A percentile compares a stretch with the other conserved stretches of the same genome.
phyloP scores from a whole-genome alignment of 306 rosid species.

The Dalbergia cultrata region DNA sequence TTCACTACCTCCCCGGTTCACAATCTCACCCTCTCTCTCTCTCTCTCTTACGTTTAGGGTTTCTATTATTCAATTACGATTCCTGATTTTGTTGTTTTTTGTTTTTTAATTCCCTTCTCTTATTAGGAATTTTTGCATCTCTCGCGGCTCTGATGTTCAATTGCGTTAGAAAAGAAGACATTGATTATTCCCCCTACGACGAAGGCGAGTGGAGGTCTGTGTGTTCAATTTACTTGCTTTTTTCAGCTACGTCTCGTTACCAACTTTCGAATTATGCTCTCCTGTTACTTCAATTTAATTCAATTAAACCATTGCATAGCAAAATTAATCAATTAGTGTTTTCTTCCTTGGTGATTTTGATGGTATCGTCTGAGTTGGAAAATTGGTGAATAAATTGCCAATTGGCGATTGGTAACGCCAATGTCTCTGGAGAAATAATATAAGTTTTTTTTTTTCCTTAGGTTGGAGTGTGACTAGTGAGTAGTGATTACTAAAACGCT shows the following conservation, averaged over 20 bases:
- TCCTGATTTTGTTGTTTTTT: constrained; percentile 17
- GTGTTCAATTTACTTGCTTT: constrained; percentile 19
- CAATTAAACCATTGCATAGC: neutral
- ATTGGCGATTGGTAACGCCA: neutral
- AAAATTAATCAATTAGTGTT: constrained; percentile 1
- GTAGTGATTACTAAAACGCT: neutral
- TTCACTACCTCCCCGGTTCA: constrained; percentile 93
- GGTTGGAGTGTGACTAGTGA: constrained; percentile 3
- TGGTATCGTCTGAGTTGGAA: neutral
- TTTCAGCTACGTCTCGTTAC: neutral
- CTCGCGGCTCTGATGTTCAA: constrained; percentile 98
- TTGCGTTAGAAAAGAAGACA: constrained; percentile 95
- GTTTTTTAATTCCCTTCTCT: neutral
- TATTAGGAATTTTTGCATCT: constrained; percentile 88
- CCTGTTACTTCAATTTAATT: neutral
- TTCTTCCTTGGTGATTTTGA: neutral
- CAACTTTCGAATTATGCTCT: neutral
- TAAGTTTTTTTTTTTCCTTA: neutral
- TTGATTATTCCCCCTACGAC: constrained; percentile 95
- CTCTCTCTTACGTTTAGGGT: constrained; percentile 50
- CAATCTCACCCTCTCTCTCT: neutral
- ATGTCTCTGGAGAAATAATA: neutral
- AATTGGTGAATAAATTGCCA: neutral
- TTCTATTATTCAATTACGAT: constrained; percentile 44
- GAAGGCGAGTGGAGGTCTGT: constrained; percentile 98